Percentiles rank a stretch among this genome's conserved stretches.
These are phyloP conservation scores for Crithidia expoeki DNA, from an alignment of 208 protist genomes.

Conservation along the genomic window DNA sequence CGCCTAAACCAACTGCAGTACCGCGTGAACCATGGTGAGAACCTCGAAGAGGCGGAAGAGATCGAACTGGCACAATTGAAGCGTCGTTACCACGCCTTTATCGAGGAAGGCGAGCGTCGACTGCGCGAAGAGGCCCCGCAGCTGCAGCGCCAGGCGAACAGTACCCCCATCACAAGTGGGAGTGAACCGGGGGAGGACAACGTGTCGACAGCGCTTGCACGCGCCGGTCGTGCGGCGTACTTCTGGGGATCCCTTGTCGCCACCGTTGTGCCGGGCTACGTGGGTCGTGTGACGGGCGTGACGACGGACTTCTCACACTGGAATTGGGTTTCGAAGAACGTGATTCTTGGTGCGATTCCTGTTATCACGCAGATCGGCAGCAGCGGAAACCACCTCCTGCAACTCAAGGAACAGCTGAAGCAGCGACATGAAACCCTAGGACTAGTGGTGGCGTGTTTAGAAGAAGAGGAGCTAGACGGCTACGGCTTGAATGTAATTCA, in stretches of 20 bases:
- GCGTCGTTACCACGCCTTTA: slow-evolving; percentile 49
- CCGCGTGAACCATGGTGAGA: slow-evolving; percentile 14
- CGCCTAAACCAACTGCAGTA: slow-evolving; percentile 43
- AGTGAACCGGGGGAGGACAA: slow-evolving; percentile 1
- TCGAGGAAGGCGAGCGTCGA: slow-evolving; percentile 58
- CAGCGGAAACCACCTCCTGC: slow-evolving; percentile 76
- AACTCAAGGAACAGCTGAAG: slow-evolving; percentile 65
- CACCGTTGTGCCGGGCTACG: slow-evolving; percentile 81
- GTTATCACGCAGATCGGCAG: slow-evolving; percentile 82
- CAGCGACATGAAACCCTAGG: slow-evolving; percentile 56
- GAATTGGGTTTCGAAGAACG: slow-evolving; percentile 77
- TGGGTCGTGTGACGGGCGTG: slow-evolving; percentile 74
- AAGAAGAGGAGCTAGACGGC: slow-evolving; percentile 78
- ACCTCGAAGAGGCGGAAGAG: slow-evolving; percentile 42
- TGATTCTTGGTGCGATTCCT: slow-evolving; percentile 86
- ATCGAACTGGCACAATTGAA: slow-evolving; percentile 55
- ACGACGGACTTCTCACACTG: slow-evolving; percentile 81
- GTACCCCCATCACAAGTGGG: not conserved
- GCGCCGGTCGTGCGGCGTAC: slow-evolving; percentile 67
- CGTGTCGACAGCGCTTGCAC: slow-evolving; percentile 40
- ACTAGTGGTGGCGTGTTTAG: slow-evolving; percentile 80
- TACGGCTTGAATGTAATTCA: slow-evolving; percentile 77
- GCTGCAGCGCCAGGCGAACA: not conserved
- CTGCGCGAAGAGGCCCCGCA: slow-evolving; percentile 32
- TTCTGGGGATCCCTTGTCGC: slow-evolving; percentile 85